Base-by-base conservation (phyloP, 2,329 filamentous ascomycete genomes). In the Metarhizium album region DNA sequence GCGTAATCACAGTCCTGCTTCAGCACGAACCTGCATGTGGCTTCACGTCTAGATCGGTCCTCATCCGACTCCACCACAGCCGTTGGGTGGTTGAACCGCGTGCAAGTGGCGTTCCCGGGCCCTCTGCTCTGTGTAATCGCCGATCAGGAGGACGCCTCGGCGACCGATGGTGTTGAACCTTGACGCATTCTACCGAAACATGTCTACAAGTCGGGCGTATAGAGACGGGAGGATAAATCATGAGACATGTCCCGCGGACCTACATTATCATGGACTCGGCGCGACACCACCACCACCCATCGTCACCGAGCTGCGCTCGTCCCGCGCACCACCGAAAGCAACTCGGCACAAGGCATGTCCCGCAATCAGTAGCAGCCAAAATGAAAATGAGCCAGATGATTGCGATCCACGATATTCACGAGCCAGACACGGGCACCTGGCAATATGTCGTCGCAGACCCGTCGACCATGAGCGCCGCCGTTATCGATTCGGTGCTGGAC, bases 401-500 rank as follows among this genome's bases (percentile, higher is more conserved):
- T 11, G 1, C 40, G 24, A 57, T 73, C 11, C 68, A 73, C 51
- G 46, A 62, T 5, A 42, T 72, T 2, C 74, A 71, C 45, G 70
- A 72, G 47, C 53, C 60, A 1, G 49, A 56, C 6, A 73, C 80
- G 0, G 69, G 68, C 9, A 80, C 78, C 11, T 83, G 75, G 74
- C 80, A 83, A 58, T 82, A 82, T 54, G 56, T 84, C 0, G 73
- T 84, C 1, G 75, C 71, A 0, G 79, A 83, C 53, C 72, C 76
- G 0, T 52, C 59, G 0, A 79, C 76, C 0, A 60, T 57, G 1
- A 59, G 58, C 0, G 75, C 79, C 1, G 74, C 71, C 51, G 77
- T 84, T 48, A 82, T 85, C 56, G 82, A 85, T 56, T 69, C 81
- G 0, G 82, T 85, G 0, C 59, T 84, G 2, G 74, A 84, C 60